A percentile compares a stretch with the other conserved stretches of the same genome.
Evolutionary conservation across 192 early-diverging fungal genomes (phyloP).

Genomic region (Coemansia sp.): DNA sequence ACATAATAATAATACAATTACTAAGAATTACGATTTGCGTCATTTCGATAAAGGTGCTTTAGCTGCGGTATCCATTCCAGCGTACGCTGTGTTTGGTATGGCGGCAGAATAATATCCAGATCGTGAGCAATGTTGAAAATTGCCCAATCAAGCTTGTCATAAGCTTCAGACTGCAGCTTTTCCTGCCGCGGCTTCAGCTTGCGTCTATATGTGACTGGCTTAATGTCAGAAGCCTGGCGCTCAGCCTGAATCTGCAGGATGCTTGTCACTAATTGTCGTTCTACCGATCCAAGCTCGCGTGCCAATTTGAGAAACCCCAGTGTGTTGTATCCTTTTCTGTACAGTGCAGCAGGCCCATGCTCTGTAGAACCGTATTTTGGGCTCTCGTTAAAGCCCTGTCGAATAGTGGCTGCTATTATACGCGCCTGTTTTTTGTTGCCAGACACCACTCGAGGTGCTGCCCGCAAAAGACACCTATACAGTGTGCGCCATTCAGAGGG

Average conservation of each 20-base stretch:
- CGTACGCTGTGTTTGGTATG: conserved; percentile 15
- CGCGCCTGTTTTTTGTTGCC: conserved; percentile 11
- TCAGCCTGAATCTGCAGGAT: conserved; percentile 20
- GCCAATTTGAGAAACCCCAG: conserved; percentile 52
- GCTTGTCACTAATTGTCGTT: conserved; percentile 24
- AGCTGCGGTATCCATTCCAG: conserved; percentile 47
- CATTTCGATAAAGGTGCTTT: conserved; percentile 18
- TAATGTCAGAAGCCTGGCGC: conserved; percentile 16
- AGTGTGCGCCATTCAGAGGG: conserved; percentile 32
- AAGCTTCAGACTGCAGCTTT: conserved; percentile 13
- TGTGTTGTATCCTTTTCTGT: conserved; percentile 42
- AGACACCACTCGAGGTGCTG: conserved; percentile 30
- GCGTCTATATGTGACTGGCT: conserved; percentile 23
- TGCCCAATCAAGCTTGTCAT: conserved; percentile 20
- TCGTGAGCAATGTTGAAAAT: conserved; percentile 35
- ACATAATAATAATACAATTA: not conserved
- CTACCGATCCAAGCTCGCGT: conserved; percentile 44
- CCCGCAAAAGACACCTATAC: conserved; percentile 38
- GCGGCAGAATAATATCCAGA: conserved; percentile 38
- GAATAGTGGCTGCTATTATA: conserved; percentile 21
- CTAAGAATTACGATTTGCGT: not conserved
- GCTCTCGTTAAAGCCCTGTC: conserved; percentile 39
- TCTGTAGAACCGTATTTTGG: not conserved
- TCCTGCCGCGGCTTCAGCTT: conserved; percentile 17
- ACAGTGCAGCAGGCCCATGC: conserved; percentile 11